phyloP scores from a whole-genome alignment of 352 stramenopile genomes.

The Blastocystis sp. region DNA sequence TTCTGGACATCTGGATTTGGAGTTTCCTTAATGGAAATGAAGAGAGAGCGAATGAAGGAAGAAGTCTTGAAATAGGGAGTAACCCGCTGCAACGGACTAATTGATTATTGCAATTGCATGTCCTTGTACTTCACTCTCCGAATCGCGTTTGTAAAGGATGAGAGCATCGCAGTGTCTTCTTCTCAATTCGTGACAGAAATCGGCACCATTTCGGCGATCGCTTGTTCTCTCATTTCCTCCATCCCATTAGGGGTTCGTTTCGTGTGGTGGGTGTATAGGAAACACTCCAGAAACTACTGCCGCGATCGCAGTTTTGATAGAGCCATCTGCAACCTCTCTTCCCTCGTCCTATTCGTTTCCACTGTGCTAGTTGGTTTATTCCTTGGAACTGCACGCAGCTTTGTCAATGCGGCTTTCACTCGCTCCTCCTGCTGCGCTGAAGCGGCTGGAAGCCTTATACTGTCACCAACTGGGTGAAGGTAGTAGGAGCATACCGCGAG shows the following conservation, averaged over 20 bases:
- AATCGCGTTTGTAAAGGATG: background rate
- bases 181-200: background rate
- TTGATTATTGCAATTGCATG: background rate
- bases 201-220: too few relatives aligned
- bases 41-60: conserved; percentile 76
- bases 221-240: too few relatives aligned
- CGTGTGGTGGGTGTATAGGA: too few relatives aligned
- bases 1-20: conserved; percentile 96
- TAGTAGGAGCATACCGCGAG: background rate
- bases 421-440: background rate
- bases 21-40: conserved; percentile 95
- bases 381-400: background rate
- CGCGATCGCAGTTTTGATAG: too few relatives aligned
- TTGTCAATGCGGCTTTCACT: background rate
- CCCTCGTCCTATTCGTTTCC: too few relatives aligned
- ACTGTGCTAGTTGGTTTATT: background rate
- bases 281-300: too few relatives aligned
- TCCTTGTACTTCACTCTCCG: background rate
- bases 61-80: background rate
- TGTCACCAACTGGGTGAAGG: background rate
- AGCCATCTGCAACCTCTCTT: too few relatives aligned
- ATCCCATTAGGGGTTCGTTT: too few relatives aligned
- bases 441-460: background rate
- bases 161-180: background rate
- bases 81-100: background rate